phyloP scores from a whole-genome alignment of 2,329 filamentous ascomycete genomes.

The Aspergillus novofumigatus region DNA sequence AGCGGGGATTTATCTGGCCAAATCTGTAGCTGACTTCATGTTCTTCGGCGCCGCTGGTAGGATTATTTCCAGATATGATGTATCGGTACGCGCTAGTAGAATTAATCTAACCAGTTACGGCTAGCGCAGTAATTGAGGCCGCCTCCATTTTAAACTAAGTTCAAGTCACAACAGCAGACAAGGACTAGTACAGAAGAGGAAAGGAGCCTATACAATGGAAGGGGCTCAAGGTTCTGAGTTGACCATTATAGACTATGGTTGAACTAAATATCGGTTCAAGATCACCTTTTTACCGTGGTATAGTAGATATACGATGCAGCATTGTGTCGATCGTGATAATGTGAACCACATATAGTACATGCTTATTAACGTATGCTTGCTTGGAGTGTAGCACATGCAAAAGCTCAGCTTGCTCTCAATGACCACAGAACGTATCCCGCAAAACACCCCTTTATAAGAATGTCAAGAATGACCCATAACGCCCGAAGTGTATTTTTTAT shows the following conservation, averaged over 20 bases:
- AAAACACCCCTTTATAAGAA: not conserved
- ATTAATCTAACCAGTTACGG: not conserved
- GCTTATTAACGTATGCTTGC: not conserved
- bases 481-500: conserved; percentile 6
- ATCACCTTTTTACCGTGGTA: not conserved
- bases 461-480: conserved; percentile 1
- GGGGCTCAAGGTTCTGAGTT: no score
- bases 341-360: not conserved
- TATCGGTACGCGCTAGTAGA: not conserved
- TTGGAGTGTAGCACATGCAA: not conserved
- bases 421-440: not conserved
- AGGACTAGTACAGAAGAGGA: not conserved
- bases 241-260: no score
- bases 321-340: not conserved
- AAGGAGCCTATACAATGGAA: not conserved
- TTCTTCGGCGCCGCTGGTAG: not conserved
- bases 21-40: not conserved
- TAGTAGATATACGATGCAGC: not conserved
- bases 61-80: not conserved
- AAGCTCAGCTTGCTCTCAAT: not conserved
- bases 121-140: not conserved
- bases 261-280: no score
- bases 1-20: not conserved
- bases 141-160: not conserved
- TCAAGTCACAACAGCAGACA: no score